Evolutionary conservation across 345 rosid genomes (phyloP).

Genomic region (Brassica cretica): DNA sequence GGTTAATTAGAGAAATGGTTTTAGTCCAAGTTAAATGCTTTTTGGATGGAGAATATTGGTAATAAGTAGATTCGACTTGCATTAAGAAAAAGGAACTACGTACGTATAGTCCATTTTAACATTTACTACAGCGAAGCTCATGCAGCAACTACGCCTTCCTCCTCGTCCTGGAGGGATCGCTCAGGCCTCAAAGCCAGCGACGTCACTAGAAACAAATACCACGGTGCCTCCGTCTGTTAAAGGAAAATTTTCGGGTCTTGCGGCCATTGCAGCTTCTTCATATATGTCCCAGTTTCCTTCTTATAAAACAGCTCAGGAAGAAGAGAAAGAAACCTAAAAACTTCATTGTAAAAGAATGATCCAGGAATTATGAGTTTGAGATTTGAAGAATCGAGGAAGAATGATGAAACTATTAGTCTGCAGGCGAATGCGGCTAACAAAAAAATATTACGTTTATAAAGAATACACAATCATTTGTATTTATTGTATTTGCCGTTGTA

Average conservation of each 20-base stretch:
- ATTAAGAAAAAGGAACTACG: neutral
- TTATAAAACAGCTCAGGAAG: slow-evolving; percentile 6
- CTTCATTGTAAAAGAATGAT: slow-evolving; percentile 49
- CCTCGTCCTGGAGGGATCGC: slow-evolving; percentile 40
- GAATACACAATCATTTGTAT: too few relatives aligned
- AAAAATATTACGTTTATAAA: too few relatives aligned
- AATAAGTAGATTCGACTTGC: neutral
- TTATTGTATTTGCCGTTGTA: neutral
- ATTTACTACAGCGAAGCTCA: neutral
- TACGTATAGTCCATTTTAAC: neutral
- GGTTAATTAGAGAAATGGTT: neutral
- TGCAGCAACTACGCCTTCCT: slow-evolving; percentile 30
- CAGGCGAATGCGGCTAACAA: slow-evolving; percentile 5
- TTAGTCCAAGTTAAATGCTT: neutral
- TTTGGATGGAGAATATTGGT: neutral
- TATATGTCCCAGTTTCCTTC: slow-evolving; percentile 17
- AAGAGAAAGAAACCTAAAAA: slow-evolving; percentile 26
- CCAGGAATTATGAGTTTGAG: slow-evolving; percentile 68
- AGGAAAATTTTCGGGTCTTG: slow-evolving; percentile 7
- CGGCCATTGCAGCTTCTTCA: slow-evolving; percentile 21
- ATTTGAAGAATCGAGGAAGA: slow-evolving; percentile 5
- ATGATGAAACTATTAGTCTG: neutral
- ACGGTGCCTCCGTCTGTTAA: slow-evolving; percentile 24
- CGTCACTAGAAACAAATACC: slow-evolving; percentile 23
- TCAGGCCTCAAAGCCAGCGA: slow-evolving; percentile 29